These are phyloP conservation scores for Cardamine occulta DNA, from an alignment of 345 rosid genomes.

Conservation along the genomic window DNA sequence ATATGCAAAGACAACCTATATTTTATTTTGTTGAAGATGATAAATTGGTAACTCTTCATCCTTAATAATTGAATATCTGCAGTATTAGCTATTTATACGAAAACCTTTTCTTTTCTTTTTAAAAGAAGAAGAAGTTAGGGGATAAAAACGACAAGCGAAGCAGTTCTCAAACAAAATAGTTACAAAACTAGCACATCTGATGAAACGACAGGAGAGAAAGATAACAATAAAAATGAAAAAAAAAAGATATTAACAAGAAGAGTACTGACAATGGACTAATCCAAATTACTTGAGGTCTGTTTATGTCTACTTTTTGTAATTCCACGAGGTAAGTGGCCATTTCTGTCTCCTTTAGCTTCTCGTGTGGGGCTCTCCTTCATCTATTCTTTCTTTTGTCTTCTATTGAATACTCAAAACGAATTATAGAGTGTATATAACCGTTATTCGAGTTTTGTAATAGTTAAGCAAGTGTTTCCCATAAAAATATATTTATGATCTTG, in stretches of 20 bases:
- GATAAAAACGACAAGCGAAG: slow-evolving; percentile 3
- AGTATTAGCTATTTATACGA: slow-evolving; percentile 2
- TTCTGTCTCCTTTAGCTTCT: slow-evolving; percentile 41
- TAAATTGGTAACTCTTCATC: not conserved
- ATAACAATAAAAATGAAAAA: slow-evolving; percentile 27
- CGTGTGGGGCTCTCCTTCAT: slow-evolving; percentile 35
- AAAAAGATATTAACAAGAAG: slow-evolving; percentile 3
- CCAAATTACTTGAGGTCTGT: slow-evolving; percentile 35
- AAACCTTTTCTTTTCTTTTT: not conserved
- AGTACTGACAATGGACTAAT: slow-evolving; percentile 30
- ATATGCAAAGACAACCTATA: too few species aligned
- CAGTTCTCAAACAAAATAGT: slow-evolving; percentile 27
- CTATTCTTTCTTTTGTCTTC: slow-evolving; percentile 15
- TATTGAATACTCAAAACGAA: not conserved
- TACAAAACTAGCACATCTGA: slow-evolving; percentile 6
- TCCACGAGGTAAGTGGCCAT: slow-evolving; percentile 42
- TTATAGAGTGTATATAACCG: not conserved
- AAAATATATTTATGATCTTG: not conserved
- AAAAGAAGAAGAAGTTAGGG: not conserved
- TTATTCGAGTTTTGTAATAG: not conserved
- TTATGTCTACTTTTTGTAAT: slow-evolving; percentile 37
- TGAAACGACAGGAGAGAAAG: slow-evolving; percentile 37
- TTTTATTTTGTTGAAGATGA: not conserved
- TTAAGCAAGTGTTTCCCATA: not conserved
- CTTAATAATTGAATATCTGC: not conserved